Evolutionary conservation across 495 filamentous ascomycete genomes (phyloP), one percentile per base, ranked within the genome.

Genomic region (Daldinia loculata): DNA sequence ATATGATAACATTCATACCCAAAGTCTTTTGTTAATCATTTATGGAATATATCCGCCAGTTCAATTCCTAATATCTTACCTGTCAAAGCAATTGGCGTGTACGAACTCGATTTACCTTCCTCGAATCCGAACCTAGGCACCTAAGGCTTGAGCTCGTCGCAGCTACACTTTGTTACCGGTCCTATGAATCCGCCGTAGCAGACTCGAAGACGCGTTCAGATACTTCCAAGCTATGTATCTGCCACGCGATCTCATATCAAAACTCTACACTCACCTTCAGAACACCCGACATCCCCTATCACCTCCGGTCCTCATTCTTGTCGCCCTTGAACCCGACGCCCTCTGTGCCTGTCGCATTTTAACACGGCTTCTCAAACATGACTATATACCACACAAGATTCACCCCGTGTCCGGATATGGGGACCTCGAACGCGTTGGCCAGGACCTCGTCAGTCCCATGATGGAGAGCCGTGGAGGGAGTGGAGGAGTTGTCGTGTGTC

Each of bases 381-480:
- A 99, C 84, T 98, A 95, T 77, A 96, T 99, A 70, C 90, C 91
- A n/a, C 95, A 98, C 81, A 98, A 97, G 84, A 97, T 98, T 67
- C 92, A 97, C 72, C 95, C 96, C 4, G 90, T 99, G 38, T 87
- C 91, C 15, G 95, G 95, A 34, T 98, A 98, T 89, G 90, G 88
- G 69, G 95, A 98, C 75, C 89, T 99, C 39, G 83, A 91, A 74
- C 88, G 89, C 72, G 89, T 88, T 29, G 93, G 93, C 30, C 84
- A 88, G 76, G 89, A 93, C 67, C 84, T 95, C 56, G 88, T 97
- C 60, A 84, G 82, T 53, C 93, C 92, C 8, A 94, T 97, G 93
- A 91, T 90, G 81, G 89, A 89, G 76, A 86, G 86, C 30, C 83
- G 90, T 65, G 94, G 94, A 9, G 94, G 94, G 4, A 88, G 84